Evolutionary conservation across 1,139 yeast species (phyloP).

Genomic region (Nakaseomyces glabratus): DNA sequence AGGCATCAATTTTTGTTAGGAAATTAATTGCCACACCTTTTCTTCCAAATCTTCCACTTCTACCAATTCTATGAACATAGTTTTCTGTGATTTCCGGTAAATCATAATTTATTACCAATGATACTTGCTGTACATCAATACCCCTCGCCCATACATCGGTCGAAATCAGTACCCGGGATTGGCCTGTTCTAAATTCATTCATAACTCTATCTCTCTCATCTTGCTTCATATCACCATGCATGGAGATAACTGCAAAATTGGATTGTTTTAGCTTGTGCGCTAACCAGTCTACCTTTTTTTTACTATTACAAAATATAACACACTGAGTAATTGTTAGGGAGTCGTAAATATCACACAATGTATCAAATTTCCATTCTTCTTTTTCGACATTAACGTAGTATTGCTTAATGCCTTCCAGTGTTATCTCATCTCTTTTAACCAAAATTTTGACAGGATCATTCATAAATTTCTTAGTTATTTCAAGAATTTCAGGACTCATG

Average conservation of each 20-base stretch:
- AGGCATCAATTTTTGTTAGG: constrained; percentile 60
- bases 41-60: constrained; percentile 93
- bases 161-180: constrained; percentile 76
- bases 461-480: constrained; percentile 80
- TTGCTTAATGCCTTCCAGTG: constrained; percentile 85
- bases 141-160: constrained; percentile 99
- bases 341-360: constrained; percentile 86
- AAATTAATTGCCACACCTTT: constrained; percentile 92
- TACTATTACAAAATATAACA: constrained; percentile 90
- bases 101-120: constrained; percentile 87
- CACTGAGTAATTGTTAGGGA: constrained; percentile 93
- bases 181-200: constrained; percentile 75
- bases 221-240: constrained; percentile 98
- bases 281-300: constrained; percentile 86
- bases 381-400: constrained; percentile 77
- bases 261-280: constrained; percentile 67
- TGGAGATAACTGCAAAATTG: constrained; percentile 81
- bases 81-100: constrained; percentile 79
- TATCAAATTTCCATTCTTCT: constrained; percentile 94
- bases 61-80: constrained; percentile 88
- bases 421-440: constrained; percentile 82
- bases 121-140: constrained; percentile 95
- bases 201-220: constrained; percentile 82
- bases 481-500: constrained; percentile 73
- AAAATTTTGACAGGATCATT: constrained; percentile 84